Conservation (phyloP, 2,329 filamentous ascomycete genomes). For the Corniculantispora saksenae region DNA sequence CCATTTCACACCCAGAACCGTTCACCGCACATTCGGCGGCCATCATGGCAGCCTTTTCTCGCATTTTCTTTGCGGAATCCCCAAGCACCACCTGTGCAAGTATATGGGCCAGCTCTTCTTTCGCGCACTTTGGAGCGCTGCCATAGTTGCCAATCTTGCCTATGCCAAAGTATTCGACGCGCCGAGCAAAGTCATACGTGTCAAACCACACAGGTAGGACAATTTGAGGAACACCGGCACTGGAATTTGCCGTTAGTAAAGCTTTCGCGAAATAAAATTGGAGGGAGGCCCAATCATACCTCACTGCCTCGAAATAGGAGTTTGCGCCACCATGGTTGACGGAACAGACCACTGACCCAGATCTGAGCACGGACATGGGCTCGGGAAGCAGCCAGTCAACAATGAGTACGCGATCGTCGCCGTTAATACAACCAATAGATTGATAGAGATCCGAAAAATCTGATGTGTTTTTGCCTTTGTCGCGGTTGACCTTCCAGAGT, state of each 20-base stretch:
- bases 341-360: conserved; percentile 34
- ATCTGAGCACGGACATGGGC: conserved; percentile 35
- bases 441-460: conserved; percentile 22
- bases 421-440: conserved; percentile 19
- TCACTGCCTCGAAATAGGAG: conserved; percentile 45
- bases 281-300: conserved; percentile 32
- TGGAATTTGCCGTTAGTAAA: conserved; percentile 21
- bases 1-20: not conserved
- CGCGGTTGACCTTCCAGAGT: conserved; percentile 33
- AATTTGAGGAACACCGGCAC: conserved; percentile 45
- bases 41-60: not conserved
- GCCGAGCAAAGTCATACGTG: conserved; percentile 43
- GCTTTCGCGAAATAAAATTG: not conserved
- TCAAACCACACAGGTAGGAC: conserved; percentile 48
- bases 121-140: conserved; percentile 6
- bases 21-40: not conserved
- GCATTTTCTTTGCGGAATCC: not conserved
- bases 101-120: not conserved
- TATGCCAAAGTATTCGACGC: conserved; percentile 43
- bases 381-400: conserved; percentile 34
- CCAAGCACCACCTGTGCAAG: conserved; percentile 2
- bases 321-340: conserved; percentile 45
- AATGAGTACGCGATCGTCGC: conserved; percentile 24
- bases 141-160: conserved; percentile 38
- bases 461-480: conserved; percentile 11